Percentiles rank a stretch among this genome's conserved stretches.
phyloP scores from a whole-genome alignment of 495 filamentous ascomycete genomes.

The Opeltia flavorubescens region DNA sequence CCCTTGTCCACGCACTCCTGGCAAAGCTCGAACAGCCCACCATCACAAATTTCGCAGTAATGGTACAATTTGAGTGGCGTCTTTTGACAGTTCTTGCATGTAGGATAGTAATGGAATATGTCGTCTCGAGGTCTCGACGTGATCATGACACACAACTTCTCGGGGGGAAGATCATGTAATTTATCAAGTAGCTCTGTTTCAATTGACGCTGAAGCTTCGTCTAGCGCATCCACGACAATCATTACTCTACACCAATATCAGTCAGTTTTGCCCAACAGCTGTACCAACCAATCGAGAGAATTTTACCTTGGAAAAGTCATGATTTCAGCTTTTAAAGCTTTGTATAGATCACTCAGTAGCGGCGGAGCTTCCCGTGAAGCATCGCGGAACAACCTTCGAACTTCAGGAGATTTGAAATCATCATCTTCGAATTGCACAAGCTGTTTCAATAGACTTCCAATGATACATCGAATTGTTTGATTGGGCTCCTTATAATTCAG shows the following conservation, averaged over 20 bases:
- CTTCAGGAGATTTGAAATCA: constrained; percentile 3
- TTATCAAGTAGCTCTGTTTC: not conserved
- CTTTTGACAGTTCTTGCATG: constrained; percentile 4
- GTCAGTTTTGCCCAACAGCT: too few species aligned
- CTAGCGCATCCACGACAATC: constrained; percentile 9
- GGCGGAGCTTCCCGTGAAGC: constrained; percentile 6
- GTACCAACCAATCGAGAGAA: too few species aligned
- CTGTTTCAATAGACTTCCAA: constrained; percentile 19
- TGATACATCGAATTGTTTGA: constrained; percentile 13
- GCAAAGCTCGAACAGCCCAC: not conserved
- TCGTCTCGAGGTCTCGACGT: constrained; percentile 5
- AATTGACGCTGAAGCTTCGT: constrained; percentile 3
- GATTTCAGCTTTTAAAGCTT: constrained; percentile 8
- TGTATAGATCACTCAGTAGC: not conserved
- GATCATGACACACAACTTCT: constrained; percentile 6
- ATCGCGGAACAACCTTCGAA: constrained; percentile 8
- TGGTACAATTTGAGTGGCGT: constrained; percentile 1
- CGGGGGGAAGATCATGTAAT: constrained; percentile 1
- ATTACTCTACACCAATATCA: not conserved
- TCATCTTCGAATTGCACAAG: constrained; percentile 12
- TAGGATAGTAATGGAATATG: not conserved
- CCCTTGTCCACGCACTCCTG: not conserved
- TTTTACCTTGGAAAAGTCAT: constrained; percentile 6
- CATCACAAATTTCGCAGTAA: not conserved
- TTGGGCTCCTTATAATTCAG: constrained; percentile 14